These are phyloP conservation scores for Tympanopsis confertula DNA, from an alignment of 2,329 filamentous ascomycete species.

Conservation along the genomic window DNA sequence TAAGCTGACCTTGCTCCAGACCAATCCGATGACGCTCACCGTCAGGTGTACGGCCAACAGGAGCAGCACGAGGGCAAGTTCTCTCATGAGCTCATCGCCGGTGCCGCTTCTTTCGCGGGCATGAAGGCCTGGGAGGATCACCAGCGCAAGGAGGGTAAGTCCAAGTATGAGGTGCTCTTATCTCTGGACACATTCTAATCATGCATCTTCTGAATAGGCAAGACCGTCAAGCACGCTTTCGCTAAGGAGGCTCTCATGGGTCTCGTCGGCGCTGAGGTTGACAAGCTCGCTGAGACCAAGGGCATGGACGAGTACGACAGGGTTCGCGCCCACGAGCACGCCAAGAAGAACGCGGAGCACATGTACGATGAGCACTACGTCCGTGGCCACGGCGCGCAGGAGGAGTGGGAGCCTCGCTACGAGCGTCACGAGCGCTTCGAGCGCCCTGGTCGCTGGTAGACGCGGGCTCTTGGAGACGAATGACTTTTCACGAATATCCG, in stretches of 20 bases:
- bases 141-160: constrained; percentile 56
- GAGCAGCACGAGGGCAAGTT: constrained; percentile 46
- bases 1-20: constrained; percentile 19
- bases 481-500: too few relatives aligned
- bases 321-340: constrained; percentile 45
- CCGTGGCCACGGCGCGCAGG: background rate
- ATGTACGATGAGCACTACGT: constrained; percentile 54
- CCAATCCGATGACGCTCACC: constrained; percentile 27
- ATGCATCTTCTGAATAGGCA: constrained; percentile 30
- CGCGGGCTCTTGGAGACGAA: too few relatives aligned
- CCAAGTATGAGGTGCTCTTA: background rate
- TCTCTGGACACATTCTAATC: background rate
- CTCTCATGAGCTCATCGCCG: constrained; percentile 64
- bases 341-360: constrained; percentile 41
- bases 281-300: constrained; percentile 64
- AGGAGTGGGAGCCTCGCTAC: background rate
- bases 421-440: background rate
- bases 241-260: constrained; percentile 69
- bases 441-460: background rate
- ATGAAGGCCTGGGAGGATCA: constrained; percentile 72
- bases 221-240: constrained; percentile 59
- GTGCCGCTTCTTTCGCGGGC: constrained; percentile 66
- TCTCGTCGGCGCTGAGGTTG: constrained; percentile 63
- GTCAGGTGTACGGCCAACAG: constrained; percentile 27
- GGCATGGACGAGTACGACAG: constrained; percentile 47